phyloP scores from a whole-genome alignment of 257 asterid genomes.

The Solanum gracilifrons region DNA sequence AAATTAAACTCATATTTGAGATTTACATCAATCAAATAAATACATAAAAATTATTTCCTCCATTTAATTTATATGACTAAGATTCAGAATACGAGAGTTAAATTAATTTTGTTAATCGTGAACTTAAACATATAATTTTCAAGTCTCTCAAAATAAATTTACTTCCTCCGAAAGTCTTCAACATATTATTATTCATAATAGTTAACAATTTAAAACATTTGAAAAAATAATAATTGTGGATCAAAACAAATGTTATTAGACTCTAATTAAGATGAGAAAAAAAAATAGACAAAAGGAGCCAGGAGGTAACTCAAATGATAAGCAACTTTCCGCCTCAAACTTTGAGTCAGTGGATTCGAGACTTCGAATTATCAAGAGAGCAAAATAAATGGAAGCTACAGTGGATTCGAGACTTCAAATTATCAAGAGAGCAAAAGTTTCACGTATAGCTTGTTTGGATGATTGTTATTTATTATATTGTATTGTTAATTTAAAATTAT shows the following conservation, averaged over 20 bases:
- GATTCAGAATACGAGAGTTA: neutral
- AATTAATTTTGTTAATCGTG: neutral
- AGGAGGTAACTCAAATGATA: neutral
- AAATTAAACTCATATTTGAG: neutral
- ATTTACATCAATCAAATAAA: neutral
- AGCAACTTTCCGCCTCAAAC: neutral
- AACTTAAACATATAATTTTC: neutral
- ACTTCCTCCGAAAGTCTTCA: no score
- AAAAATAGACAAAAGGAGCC: no score
- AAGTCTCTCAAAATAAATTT: neutral
- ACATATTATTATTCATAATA: neutral
- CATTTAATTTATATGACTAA: neutral
- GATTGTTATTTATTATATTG: neutral
- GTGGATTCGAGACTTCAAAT: neutral
- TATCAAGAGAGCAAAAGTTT: neutral
- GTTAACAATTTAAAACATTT: no score
- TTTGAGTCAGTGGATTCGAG: no score
- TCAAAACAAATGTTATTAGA: no score
- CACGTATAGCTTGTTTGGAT: neutral
- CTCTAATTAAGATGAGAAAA: no score
- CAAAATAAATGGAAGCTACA: no score
- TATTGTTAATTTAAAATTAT: no score
- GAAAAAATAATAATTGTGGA: no score
- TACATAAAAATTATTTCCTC: neutral
- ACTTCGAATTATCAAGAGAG: no score